phyloP scores from a whole-genome alignment of 768 basidiomycete genomes.

The Porpolomopsis calyptriformis region DNA sequence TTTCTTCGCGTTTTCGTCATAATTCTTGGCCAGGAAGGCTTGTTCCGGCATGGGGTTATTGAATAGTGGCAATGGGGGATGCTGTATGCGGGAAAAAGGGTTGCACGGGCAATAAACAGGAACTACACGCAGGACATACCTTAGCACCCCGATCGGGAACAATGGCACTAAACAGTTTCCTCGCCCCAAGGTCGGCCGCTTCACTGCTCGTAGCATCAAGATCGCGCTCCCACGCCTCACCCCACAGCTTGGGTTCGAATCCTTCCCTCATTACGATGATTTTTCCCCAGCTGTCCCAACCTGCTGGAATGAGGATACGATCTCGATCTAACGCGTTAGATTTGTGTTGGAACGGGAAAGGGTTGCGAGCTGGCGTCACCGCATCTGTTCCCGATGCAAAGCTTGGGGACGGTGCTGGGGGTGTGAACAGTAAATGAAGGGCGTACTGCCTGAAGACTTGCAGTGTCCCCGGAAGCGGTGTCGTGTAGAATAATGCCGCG shows the following conservation, averaged over 20 bases:
- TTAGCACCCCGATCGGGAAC: conserved; percentile 70
- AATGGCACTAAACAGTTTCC: conserved; percentile 54
- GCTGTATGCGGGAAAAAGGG: conserved; percentile 31
- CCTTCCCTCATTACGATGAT: conserved; percentile 83
- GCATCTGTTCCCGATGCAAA: conserved; percentile 51
- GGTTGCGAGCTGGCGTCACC: conserved; percentile 57
- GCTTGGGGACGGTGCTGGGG: conserved; percentile 63
- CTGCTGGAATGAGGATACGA: conserved; percentile 82
- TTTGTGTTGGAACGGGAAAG: conserved; percentile 78
- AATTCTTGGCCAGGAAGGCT: conserved; percentile 81
- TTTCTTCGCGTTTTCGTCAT: conserved; percentile 86
- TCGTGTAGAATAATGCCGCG: conserved; percentile 85
- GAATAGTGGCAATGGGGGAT: conserved; percentile 59
- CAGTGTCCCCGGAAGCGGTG: conserved; percentile 65
- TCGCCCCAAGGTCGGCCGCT: conserved; percentile 47
- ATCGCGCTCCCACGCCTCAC: conserved; percentile 71
- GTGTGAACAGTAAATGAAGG: conserved; percentile 69
- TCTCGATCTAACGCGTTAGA: conserved; percentile 93
- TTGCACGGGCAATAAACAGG: neutral
- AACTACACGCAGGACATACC: conserved; percentile 30
- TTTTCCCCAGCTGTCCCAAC: conserved; percentile 99
- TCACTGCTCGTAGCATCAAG: conserved; percentile 38
- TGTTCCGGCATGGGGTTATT: conserved; percentile 83
- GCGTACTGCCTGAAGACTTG: conserved; percentile 73
- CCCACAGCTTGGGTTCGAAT: conserved; percentile 76